Evolutionary conservation across 805 yeast species (phyloP).

Genomic region (Blastobotrys mokoenaii): DNA sequence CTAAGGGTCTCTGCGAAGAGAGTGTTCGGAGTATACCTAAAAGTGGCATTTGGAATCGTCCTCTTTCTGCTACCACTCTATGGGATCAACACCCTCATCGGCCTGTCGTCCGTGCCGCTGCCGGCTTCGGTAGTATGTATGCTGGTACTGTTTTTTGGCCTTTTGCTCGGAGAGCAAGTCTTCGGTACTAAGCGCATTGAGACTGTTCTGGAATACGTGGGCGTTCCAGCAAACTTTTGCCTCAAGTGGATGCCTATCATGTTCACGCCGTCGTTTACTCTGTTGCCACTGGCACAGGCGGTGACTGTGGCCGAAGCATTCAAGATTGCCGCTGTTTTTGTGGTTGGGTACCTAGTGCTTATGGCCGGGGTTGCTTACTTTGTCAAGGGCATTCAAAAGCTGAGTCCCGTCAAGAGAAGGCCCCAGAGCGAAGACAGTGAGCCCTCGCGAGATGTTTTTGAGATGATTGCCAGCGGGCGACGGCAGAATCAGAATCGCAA

Average conservation of each 20-base stretch:
- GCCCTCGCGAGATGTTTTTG: no score
- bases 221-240: slow-evolving; percentile 60
- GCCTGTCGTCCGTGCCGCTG: slow-evolving; percentile 42
- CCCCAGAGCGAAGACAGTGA: slow-evolving; percentile 2
- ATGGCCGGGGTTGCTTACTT: slow-evolving; percentile 42
- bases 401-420: slow-evolving; percentile 19
- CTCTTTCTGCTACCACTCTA: slow-evolving; percentile 40
- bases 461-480: no score
- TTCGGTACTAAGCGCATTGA: slow-evolving; percentile 31
- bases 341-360: slow-evolving; percentile 53
- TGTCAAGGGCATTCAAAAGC: slow-evolving; percentile 35
- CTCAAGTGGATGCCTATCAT: slow-evolving; percentile 72
- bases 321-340: slow-evolving; percentile 66
- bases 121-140: slow-evolving; percentile 68
- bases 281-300: slow-evolving; percentile 58
- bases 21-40: not conserved
- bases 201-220: slow-evolving; percentile 29
- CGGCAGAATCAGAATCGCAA: no score
- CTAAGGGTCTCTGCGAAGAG: no score
- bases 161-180: slow-evolving; percentile 33
- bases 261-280: slow-evolving; percentile 70
- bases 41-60: slow-evolving; percentile 41
- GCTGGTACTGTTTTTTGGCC: slow-evolving; percentile 45
- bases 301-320: slow-evolving; percentile 61
- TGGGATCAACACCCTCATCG: slow-evolving; percentile 43